Percentiles rank a stretch among this genome's conserved stretches.
Conservation (phyloP, 2,329 filamentous ascomycete species). For the Clarireedia homoeocarpa region DNA sequence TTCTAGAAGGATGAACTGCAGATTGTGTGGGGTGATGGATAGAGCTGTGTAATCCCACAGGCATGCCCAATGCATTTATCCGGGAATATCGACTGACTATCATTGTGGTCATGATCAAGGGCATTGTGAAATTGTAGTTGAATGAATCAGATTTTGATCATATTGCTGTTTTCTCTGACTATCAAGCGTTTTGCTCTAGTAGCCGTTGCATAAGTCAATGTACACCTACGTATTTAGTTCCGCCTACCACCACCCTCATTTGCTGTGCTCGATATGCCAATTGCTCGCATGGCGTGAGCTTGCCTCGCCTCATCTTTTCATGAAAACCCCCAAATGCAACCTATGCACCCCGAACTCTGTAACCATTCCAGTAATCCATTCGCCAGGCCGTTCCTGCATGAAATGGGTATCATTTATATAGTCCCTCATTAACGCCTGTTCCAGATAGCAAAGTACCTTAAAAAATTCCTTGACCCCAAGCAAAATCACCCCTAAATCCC, state of each 20-base stretch:
- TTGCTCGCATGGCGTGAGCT: background rate
- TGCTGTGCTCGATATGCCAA: background rate
- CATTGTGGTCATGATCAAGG: too few species aligned
- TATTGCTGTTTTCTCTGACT: too few species aligned
- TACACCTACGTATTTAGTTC: too few species aligned
- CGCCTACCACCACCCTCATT: too few species aligned
- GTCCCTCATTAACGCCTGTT: constrained; percentile 15
- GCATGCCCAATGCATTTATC: too few species aligned
- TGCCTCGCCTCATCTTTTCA: background rate
- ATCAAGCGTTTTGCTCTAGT: too few species aligned
- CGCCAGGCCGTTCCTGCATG: background rate
- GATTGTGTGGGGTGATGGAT: constrained; percentile 3
- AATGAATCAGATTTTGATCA: too few species aligned
- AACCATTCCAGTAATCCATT: background rate
- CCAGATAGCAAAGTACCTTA: constrained; percentile 9
- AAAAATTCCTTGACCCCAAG: constrained; percentile 19
- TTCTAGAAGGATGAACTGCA: constrained; percentile 8
- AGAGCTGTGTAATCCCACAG: background rate
- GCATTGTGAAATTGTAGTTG: too few species aligned
- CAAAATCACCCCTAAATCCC: constrained; percentile 56
- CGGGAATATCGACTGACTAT: too few species aligned
- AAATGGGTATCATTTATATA: constrained; percentile 19
- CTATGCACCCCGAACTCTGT: background rate
- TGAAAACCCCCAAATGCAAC: background rate
- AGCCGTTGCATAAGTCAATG: too few species aligned